These are phyloP conservation scores for Aspergillus sparsus DNA, from an alignment of 495 filamentous ascomycete genomes.

Conservation along the genomic window DNA sequence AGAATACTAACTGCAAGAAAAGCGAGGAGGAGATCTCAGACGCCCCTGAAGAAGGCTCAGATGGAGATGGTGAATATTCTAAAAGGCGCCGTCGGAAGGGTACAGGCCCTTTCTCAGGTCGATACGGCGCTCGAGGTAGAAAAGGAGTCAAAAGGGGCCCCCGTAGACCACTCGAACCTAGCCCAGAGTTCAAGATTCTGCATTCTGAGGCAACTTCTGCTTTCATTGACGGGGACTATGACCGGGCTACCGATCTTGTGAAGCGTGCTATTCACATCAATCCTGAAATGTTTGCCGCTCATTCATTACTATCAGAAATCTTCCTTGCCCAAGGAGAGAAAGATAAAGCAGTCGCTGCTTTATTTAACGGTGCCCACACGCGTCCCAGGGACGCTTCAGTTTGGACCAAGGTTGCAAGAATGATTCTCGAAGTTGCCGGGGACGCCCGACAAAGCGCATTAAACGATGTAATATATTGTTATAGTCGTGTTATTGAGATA, in stretches of 20 bases:
- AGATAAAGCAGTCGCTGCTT: constrained; percentile 64
- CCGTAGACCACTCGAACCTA: constrained; percentile 71
- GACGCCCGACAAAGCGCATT: constrained; percentile 53
- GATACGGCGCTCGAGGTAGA: constrained; percentile 47
- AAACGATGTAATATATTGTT: constrained; percentile 64
- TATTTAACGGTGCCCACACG: constrained; percentile 71
- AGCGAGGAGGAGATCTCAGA: constrained; percentile 33
- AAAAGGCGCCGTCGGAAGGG: constrained; percentile 36
- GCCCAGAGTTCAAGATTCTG: constrained; percentile 70
- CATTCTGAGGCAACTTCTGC: constrained; percentile 69
- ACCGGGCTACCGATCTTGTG: constrained; percentile 61
- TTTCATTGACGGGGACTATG: constrained; percentile 66
- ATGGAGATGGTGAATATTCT: constrained; percentile 35
- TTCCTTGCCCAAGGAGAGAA: constrained; percentile 67
- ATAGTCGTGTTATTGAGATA: constrained; percentile 65
- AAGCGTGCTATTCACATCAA: constrained; percentile 75
- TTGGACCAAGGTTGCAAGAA: constrained; percentile 68
- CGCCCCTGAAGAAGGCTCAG: constrained; percentile 22
- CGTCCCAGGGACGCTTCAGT: constrained; percentile 64
- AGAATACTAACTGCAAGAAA: background rate
- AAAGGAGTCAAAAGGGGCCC: constrained; percentile 61
- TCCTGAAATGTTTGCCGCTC: constrained; percentile 78
- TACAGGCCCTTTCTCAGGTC: constrained; percentile 44
- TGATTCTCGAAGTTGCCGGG: constrained; percentile 63
- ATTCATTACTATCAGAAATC: constrained; percentile 73